phyloP scores from a whole-genome alignment of 805 yeast genomes.

The Lipomyces mesembrius region DNA sequence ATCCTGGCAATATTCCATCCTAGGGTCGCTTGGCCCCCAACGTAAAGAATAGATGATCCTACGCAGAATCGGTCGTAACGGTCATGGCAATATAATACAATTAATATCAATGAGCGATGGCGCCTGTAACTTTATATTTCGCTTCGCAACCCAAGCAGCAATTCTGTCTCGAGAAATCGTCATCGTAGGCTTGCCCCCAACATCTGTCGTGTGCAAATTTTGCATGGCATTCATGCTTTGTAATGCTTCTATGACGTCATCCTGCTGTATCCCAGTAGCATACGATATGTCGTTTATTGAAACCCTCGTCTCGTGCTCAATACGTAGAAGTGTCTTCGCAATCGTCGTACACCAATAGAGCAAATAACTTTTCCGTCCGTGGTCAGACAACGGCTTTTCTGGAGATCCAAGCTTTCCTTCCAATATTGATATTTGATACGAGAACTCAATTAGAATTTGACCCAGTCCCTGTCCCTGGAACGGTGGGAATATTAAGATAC shows the following conservation, averaged over 20 bases:
- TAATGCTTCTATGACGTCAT: constrained; percentile 45
- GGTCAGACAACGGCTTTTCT: constrained; percentile 79
- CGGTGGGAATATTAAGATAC: constrained; percentile 90
- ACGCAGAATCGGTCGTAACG: neutral
- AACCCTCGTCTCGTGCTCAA: constrained; percentile 16
- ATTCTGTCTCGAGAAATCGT: constrained; percentile 16
- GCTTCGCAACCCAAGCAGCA: constrained; percentile 20
- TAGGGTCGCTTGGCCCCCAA: too few relatives aligned
- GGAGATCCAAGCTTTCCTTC: constrained; percentile 81
- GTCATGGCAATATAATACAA: constrained; percentile 18
- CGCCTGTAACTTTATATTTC: constrained; percentile 12
- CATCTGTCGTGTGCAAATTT: neutral
- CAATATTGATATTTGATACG: constrained; percentile 71
- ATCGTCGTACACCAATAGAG: constrained; percentile 72
- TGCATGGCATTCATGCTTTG: constrained; percentile 42
- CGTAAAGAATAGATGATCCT: too few relatives aligned
- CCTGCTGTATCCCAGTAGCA: constrained; percentile 46
- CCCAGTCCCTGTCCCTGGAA: constrained; percentile 82
- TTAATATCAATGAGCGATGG: constrained; percentile 24
- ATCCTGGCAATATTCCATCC: too few relatives aligned
- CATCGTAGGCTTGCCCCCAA: neutral
- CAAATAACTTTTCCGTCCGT: constrained; percentile 74
- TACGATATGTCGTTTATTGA: constrained; percentile 42
- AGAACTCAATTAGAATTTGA: constrained; percentile 76
- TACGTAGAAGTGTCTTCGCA: constrained; percentile 41